These are phyloP conservation scores for Phytophthora sojae DNA, from an alignment of 352 stramenopile genomes.

Conservation along the genomic window DNA sequence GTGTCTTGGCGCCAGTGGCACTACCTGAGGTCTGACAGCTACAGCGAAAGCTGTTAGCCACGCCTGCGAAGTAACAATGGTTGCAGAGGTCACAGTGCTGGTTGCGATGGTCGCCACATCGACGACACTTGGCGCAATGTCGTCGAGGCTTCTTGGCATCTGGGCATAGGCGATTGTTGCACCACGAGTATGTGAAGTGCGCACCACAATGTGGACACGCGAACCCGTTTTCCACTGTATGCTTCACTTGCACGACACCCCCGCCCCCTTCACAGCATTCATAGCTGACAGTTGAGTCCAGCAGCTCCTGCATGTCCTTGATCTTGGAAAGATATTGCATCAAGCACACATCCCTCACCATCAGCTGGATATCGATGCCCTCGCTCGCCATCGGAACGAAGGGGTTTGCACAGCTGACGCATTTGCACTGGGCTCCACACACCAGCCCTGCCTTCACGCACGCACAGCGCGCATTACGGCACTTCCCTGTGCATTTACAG, in stretches of 20 bases:
- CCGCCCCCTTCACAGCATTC: slow-evolving; percentile 65
- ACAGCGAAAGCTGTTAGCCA: slow-evolving; percentile 86
- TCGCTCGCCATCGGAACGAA: slow-evolving; percentile 78
- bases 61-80: slow-evolving; percentile 87
- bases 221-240: slow-evolving; percentile 70
- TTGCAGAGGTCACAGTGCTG: slow-evolving; percentile 86
- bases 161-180: slow-evolving; percentile 75
- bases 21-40: slow-evolving; percentile 63
- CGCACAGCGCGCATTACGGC: slow-evolving; percentile 80
- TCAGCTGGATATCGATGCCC: slow-evolving; percentile 73
- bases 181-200: slow-evolving; percentile 86
- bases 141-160: slow-evolving; percentile 83
- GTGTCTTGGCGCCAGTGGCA: slow-evolving; percentile 49
- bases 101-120: slow-evolving; percentile 82
- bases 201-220: slow-evolving; percentile 62
- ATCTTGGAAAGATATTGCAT: slow-evolving; percentile 88
- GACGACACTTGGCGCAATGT: slow-evolving; percentile 81
- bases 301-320: slow-evolving; percentile 84
- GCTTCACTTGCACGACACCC: slow-evolving; percentile 69
- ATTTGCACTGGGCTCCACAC: slow-evolving; percentile 84
- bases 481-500: slow-evolving; percentile 88
- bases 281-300: slow-evolving; percentile 74
- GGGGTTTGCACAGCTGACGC: slow-evolving; percentile 77
- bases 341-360: slow-evolving; percentile 76
- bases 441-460: slow-evolving; percentile 85